Evolutionary conservation across 2,329 filamentous ascomycete species (phyloP), one percentile per base, ranked within the genome.

Genomic region (Chaetoscypha palmicola): DNA sequence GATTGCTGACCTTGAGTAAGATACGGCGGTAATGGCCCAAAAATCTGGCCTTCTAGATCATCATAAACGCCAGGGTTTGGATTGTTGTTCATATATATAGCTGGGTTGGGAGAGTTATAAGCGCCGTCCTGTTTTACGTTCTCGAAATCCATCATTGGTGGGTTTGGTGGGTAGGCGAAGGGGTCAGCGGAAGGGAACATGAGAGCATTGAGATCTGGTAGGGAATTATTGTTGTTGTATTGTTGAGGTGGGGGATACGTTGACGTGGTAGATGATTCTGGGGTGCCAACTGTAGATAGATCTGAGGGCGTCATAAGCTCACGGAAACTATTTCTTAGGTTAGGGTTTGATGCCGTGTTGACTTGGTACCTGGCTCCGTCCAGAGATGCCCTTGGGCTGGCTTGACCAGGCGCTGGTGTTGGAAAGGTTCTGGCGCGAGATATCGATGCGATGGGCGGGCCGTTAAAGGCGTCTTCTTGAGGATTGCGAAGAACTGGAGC

Each of bases 141-240:
- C 8, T 70, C 70, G 31, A 76, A 68, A 53, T 77, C 71, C 67
- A 83, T 80, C 68, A 83, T 77, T 0, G 83, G 80, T 52, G 87
- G 83, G 56, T 83, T 87, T 0, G 84, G 84, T 14, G 59, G 85
- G 56, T 91, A 92, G 0, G 81, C 83, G 50, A 91, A 83, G 0
- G 86, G 84, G 55, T 91, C 85, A 24, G 77, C 74, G 0, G 83
- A 83, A 1, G 84, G 81, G 57, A 91, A 91, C 82, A 91, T 89
- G 66, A 90, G 78, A 3, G 81, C 78, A 46, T 82, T 82, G 5
- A 90, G 72, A 59, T 86, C 84, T 51, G 83, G 76, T 12, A 89
- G 39, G 5, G 51, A 51, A 26, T 52, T 49, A 21, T 50, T 51
- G 16, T 43, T 41, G 14, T 48, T 45, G 64, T 66, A 53, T 69